Conservation (phyloP, 2,329 filamentous ascomycete genomes). For the Cercospora zeina region DNA sequence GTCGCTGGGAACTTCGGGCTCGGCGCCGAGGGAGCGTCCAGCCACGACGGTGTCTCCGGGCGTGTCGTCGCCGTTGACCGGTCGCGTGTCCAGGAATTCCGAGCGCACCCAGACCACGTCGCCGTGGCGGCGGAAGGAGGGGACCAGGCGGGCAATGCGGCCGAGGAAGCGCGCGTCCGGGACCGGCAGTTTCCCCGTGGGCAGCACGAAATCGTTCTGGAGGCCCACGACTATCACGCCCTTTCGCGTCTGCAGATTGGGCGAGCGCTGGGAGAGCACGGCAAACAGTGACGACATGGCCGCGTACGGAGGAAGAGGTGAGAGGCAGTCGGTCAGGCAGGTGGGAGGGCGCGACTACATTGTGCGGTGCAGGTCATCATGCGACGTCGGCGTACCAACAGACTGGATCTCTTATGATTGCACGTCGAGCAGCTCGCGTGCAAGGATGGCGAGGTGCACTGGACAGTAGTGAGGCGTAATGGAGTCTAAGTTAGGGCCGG, state of each 20-base stretch:
- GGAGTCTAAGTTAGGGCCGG: too few relatives aligned
- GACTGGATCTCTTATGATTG: slow-evolving; percentile 22
- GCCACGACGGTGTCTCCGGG: slow-evolving; percentile 34
- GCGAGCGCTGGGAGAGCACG: slow-evolving; percentile 49
- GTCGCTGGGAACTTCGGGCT: slow-evolving; percentile 7
- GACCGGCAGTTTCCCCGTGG: slow-evolving; percentile 67
- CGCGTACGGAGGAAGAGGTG: slow-evolving; percentile 15
- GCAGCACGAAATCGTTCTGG: slow-evolving; percentile 82
- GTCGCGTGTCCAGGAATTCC: slow-evolving; percentile 55
- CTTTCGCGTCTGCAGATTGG: slow-evolving; percentile 59
- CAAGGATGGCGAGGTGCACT: slow-evolving; percentile 23
- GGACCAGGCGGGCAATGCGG: slow-evolving; percentile 65
- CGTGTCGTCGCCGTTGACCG: slow-evolving; percentile 27
- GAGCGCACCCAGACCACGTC: slow-evolving; percentile 84
- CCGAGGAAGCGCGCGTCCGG: slow-evolving; percentile 64
- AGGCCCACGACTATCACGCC: slow-evolving; percentile 82
- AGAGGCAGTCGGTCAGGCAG: slow-evolving; percentile 15
- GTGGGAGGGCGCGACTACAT: slow-evolving; percentile 20
- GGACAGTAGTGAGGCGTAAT: too few relatives aligned
- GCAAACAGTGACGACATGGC: slow-evolving; percentile 48
- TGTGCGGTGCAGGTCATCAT: slow-evolving; percentile 23
- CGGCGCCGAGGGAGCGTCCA: slow-evolving; percentile 22
- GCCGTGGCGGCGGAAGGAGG: slow-evolving; percentile 70
- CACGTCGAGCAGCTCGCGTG: slow-evolving; percentile 22
- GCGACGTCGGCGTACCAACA: slow-evolving; percentile 27